phyloP scores from a whole-genome alignment of 768 basidiomycete genomes.

The Tricholoma matsutake region DNA sequence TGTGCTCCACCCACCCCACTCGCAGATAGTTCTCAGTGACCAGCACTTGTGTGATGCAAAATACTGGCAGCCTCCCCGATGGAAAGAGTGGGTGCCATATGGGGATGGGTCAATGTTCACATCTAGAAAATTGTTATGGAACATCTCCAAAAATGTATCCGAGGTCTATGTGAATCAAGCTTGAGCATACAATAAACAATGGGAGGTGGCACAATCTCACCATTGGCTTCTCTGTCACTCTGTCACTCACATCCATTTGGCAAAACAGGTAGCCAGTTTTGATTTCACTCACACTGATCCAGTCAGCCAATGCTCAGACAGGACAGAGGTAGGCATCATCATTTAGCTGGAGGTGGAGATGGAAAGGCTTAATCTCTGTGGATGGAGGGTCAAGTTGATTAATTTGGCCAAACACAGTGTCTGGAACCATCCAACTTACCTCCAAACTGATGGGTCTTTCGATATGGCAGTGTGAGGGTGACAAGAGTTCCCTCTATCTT shows the following conservation, averaged over 20 bases:
- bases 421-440: too few species aligned
- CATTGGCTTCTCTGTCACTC: conserved; percentile 23
- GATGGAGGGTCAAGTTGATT: too few species aligned
- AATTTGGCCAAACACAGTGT: too few species aligned
- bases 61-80: conserved; percentile 39
- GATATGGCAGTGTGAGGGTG: too few species aligned
- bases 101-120: conserved; percentile 32
- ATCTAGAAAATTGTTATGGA: conserved; percentile 40
- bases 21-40: conserved; percentile 36
- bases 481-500: too few species aligned
- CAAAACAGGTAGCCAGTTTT: conserved; percentile 34
- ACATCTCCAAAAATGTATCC: conserved; percentile 34
- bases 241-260: conserved; percentile 25
- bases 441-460: too few species aligned
- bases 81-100: conserved; percentile 42
- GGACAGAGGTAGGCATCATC: too few species aligned
- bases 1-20: conserved; percentile 45
- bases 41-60: conserved; percentile 29
- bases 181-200: neutral
- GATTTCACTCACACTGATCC: too few species aligned
- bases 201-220: conserved; percentile 12
- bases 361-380: too few species aligned
- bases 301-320: too few species aligned
- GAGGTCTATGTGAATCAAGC: conserved; percentile 24
- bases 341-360: too few species aligned